phyloP scores from a whole-genome alignment of 164 flowering plant genomes.

The Chimonanthus praecox region DNA sequence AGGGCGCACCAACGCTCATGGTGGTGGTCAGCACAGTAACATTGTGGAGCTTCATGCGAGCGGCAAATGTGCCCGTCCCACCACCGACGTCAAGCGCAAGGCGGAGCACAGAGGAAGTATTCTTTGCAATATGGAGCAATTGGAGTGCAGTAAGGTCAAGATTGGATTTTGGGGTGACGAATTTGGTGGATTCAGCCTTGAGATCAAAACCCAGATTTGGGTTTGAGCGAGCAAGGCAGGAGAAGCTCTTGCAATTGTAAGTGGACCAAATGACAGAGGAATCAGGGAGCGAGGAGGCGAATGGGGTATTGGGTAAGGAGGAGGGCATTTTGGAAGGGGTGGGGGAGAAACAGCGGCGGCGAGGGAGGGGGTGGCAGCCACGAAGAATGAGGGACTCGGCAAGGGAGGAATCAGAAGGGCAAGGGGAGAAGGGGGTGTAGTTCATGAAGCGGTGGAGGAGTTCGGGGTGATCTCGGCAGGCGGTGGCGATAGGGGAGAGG shows the following conservation, averaged over 20 bases:
- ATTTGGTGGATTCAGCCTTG: conserved; percentile 33
- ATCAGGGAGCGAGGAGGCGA: conserved; percentile 44
- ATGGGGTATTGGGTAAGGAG: conserved; percentile 38
- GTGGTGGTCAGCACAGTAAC: conserved; percentile 82
- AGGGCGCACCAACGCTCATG: conserved; percentile 72
- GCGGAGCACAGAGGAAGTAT: conserved; percentile 34
- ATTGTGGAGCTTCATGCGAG: conserved; percentile 59
- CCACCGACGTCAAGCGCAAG: conserved; percentile 82
- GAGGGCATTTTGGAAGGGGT: conserved; percentile 37
- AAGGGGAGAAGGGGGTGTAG: conserved; percentile 67
- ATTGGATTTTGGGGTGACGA: conserved; percentile 39
- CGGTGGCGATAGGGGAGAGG: conserved; percentile 71
- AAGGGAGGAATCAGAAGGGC: conserved; percentile 56
- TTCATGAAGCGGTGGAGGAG: conserved; percentile 77
- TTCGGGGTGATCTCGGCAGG: conserved; percentile 70
- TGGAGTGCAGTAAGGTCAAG: conserved; percentile 32
- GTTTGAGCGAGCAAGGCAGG: conserved; percentile 33
- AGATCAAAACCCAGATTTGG: conserved; percentile 50
- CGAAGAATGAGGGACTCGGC: conserved; percentile 72
- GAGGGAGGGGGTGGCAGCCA: conserved; percentile 94
- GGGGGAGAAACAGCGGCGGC: conserved; percentile 79
- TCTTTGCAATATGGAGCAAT: conserved; percentile 13
- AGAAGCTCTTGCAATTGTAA: conserved; percentile 50
- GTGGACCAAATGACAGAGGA: conserved; percentile 42
- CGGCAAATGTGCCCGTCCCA: conserved; percentile 85